Conservation (phyloP, 768 basidiomycete genomes). For the Tricholoma furcatifolium region DNA sequence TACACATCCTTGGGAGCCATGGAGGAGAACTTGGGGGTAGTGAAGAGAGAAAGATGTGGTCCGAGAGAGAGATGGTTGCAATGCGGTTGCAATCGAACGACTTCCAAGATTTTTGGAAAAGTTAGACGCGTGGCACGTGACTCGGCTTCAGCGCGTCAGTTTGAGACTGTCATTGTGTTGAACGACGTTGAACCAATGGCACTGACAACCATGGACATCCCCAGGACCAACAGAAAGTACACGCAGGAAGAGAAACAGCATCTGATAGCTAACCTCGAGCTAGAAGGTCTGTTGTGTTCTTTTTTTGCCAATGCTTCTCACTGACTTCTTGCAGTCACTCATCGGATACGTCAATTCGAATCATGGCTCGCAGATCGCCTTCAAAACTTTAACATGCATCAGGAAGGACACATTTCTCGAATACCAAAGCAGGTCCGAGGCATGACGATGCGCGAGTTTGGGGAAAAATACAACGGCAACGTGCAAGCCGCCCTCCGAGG, state of each 20-base stretch:
- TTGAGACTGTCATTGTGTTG: slow-evolving; percentile 4
- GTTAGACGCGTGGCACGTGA: slow-evolving; percentile 42
- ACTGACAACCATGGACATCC: slow-evolving; percentile 27
- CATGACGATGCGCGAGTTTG: slow-evolving; percentile 77
- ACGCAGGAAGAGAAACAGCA: slow-evolving; percentile 73
- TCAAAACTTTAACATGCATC: slow-evolving; percentile 71
- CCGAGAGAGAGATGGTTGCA: background rate
- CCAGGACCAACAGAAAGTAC: slow-evolving; percentile 33
- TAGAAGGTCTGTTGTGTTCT: slow-evolving; percentile 56
- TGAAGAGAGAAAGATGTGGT: slow-evolving; percentile 2
- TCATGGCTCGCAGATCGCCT: slow-evolving; percentile 73
- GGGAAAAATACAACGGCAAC: slow-evolving; percentile 74
- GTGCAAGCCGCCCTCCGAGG: slow-evolving; percentile 70
- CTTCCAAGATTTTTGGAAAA: slow-evolving; percentile 18
- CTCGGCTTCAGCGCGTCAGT: slow-evolving; percentile 19
- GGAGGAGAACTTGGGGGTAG: background rate
- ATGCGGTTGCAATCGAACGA: slow-evolving; percentile 18
- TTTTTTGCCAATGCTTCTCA: background rate
- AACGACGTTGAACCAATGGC: slow-evolving; percentile 10
- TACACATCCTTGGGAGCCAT: slow-evolving; percentile 59
- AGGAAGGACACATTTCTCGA: slow-evolving; percentile 70
- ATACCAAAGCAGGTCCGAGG: slow-evolving; percentile 73
- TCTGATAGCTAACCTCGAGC: slow-evolving; percentile 72
- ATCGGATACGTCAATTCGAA: slow-evolving; percentile 72
- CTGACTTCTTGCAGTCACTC: slow-evolving; percentile 49